These are phyloP conservation scores for Cercospora nicotianae DNA, from an alignment of 2,329 filamentous ascomycete genomes.

Conservation along the genomic window DNA sequence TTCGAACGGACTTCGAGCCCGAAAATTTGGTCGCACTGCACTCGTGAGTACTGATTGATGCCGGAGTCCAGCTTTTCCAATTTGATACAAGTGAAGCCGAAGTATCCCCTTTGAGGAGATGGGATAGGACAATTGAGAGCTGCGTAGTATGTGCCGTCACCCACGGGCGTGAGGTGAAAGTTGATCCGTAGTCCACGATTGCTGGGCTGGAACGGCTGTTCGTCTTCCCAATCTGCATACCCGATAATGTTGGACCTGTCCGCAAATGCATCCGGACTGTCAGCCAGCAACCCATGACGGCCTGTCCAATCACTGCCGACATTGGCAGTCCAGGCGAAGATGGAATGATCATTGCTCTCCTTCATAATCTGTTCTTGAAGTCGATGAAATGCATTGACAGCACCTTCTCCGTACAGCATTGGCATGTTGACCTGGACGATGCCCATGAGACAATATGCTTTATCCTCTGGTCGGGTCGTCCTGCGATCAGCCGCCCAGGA, in stretches of 20 bases:
- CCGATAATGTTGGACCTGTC: conserved; percentile 41
- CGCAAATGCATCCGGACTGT: conserved; percentile 20
- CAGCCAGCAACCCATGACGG: conserved; percentile 23
- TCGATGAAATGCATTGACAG: conserved; percentile 41
- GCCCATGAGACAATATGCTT: conserved; percentile 49
- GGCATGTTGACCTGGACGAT: conserved; percentile 50
- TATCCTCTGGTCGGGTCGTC: conserved; percentile 41
- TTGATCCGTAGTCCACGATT: conserved; percentile 25
- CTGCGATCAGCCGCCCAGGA: conserved; percentile 22
- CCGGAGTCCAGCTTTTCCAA: conserved; percentile 31
- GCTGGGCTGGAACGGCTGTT: conserved; percentile 21
- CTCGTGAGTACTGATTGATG: conserved; percentile 31
- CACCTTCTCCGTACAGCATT: conserved; percentile 44
- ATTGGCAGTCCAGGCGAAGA: conserved; percentile 12
- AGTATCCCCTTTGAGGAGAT: conserved; percentile 30
- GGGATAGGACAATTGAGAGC: conserved; percentile 39
- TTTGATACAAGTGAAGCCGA: conserved; percentile 38
- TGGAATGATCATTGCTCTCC: conserved; percentile 6
- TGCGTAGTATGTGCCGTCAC: conserved; percentile 32
- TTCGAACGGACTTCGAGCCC: conserved; percentile 20
- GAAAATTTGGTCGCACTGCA: conserved; percentile 24
- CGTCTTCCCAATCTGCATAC: conserved; percentile 39
- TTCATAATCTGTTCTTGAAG: conserved; percentile 30
- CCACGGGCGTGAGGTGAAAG: conserved; percentile 15
- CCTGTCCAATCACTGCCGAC: not conserved